Evolutionary conservation across 2,329 filamentous ascomycete species (phyloP), one percentile per base, ranked within the genome.

Genomic region (Amesomyces nigricolor): DNA sequence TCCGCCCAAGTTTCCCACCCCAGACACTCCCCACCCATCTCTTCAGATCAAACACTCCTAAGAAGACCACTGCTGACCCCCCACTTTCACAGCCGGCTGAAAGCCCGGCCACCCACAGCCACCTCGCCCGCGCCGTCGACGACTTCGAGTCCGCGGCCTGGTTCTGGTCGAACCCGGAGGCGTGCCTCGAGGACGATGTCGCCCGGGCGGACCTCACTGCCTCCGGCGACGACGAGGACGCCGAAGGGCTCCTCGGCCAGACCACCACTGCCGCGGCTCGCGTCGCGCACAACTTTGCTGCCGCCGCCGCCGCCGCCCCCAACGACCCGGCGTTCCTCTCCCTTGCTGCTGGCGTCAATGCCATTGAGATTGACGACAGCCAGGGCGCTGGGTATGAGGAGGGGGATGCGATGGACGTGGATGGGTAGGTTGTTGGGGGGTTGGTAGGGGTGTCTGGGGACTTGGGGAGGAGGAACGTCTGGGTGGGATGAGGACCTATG

Each of bases 61-160:
- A 9, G 9, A 35, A 13, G 32, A 35, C 32, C 8, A 19, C 14
- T 17, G 14, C 39, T 53, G n/a, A 48, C 39, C 19, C 16, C 3
- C 14, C 26, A 22, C n/a, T 40, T 13, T 42, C 30, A 3, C 29
- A 50, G 40, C 40, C 30, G 32, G 26, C 26, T 10, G 29, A 49
- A 19, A 14, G 39, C 42, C 50, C 46, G 7, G 26, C 47, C 14
- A 32, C 26, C 16, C 46, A 40, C 32, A 42, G 32, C 32, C 46
- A 49, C 5, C 48, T 58, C 3, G 56, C 53, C 17, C 38, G 32
- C n/a, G 48, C 49, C 7, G 42, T 56, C 43, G 53, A 53, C 45
- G 35, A 43, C 44, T 58, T 58, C 42, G 22, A 52, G 30, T 11
- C 11, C 29, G 45, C 37, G 2, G 56, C 53, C n/a, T 44, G 30